Evolutionary conservation across 768 basidiomycete species (phyloP).

Genomic region (Lyophyllum shimeji): DNA sequence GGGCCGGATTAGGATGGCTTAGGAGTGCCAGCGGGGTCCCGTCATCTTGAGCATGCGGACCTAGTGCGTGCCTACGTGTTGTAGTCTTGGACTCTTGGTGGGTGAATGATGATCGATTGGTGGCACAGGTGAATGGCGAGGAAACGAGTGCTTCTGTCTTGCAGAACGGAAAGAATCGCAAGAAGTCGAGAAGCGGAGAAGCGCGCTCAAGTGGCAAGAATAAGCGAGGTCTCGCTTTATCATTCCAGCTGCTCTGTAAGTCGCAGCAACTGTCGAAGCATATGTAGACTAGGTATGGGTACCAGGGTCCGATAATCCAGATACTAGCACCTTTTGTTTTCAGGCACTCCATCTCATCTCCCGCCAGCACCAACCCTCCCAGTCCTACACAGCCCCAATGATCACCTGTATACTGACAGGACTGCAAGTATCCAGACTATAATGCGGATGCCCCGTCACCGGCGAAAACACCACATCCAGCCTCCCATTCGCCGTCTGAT

Average conservation of each 20-base stretch:
- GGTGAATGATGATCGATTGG: no score
- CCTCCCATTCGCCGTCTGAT: conserved; percentile 38
- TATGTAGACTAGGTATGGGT: not conserved
- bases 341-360: no score
- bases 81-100: not conserved
- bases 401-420: conserved; percentile 39
- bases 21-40: conserved; percentile 1
- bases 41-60: not conserved
- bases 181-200: no score
- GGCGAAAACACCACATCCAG: conserved; percentile 43
- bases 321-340: no score
- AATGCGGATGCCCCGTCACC: conserved; percentile 42
- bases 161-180: no score
- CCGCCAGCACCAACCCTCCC: not conserved
- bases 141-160: no score
- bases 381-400: not conserved
- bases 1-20: not conserved
- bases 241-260: no score
- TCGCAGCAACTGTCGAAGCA: no score
- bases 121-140: no score
- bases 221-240: no score
- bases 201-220: no score
- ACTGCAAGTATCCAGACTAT: conserved; percentile 34
- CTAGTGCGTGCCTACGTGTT: conserved; percentile 1
- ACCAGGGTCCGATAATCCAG: no score